phyloP scores from a whole-genome alignment of 2,329 filamentous ascomycete species.

The Aspergillus sclerotialis region DNA sequence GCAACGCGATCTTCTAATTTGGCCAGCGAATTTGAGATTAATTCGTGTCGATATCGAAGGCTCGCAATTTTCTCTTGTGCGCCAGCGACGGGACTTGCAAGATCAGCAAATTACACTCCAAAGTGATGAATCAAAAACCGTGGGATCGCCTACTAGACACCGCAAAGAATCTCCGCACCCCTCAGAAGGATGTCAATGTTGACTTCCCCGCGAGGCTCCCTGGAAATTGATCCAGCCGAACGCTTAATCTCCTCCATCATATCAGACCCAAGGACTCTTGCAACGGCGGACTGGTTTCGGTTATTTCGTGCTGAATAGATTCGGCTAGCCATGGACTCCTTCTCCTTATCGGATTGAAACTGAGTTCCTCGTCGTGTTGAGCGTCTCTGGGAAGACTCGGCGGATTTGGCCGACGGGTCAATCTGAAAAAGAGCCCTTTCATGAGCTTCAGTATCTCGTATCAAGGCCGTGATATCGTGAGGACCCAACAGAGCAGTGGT shows the following conservation, averaged over 20 bases:
- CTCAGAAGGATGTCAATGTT: slow-evolving; percentile 79
- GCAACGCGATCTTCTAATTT: slow-evolving; percentile 76
- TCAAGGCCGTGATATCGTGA: slow-evolving; percentile 88
- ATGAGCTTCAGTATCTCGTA: slow-evolving; percentile 90
- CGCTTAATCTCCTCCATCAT: slow-evolving; percentile 72
- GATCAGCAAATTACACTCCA: slow-evolving; percentile 6
- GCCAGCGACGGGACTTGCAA: slow-evolving; percentile 61
- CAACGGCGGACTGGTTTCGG: slow-evolving; percentile 72
- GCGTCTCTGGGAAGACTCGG: slow-evolving; percentile 41
- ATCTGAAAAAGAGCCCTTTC: slow-evolving; percentile 93
- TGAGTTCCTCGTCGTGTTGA: slow-evolving; percentile 43
- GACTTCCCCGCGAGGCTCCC: slow-evolving; percentile 57
- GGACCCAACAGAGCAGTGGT: slow-evolving; percentile 83
- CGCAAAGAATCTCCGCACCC: slow-evolving; percentile 84
- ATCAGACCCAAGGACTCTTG: slow-evolving; percentile 79
- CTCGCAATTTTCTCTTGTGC: slow-evolving; percentile 68
- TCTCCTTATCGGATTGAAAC: slow-evolving; percentile 34
- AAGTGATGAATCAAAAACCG: neutral
- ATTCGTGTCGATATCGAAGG: slow-evolving; percentile 63
- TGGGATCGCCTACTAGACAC: slow-evolving; percentile 60
- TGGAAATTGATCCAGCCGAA: slow-evolving; percentile 49
- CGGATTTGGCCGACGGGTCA: slow-evolving; percentile 56
- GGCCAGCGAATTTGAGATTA: slow-evolving; percentile 65
- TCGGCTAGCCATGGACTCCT: slow-evolving; percentile 39
- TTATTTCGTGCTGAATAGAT: slow-evolving; percentile 49